phyloP scores from a whole-genome alignment of 2,329 filamentous ascomycete species.

The Zasmidium citrigriseum region DNA sequence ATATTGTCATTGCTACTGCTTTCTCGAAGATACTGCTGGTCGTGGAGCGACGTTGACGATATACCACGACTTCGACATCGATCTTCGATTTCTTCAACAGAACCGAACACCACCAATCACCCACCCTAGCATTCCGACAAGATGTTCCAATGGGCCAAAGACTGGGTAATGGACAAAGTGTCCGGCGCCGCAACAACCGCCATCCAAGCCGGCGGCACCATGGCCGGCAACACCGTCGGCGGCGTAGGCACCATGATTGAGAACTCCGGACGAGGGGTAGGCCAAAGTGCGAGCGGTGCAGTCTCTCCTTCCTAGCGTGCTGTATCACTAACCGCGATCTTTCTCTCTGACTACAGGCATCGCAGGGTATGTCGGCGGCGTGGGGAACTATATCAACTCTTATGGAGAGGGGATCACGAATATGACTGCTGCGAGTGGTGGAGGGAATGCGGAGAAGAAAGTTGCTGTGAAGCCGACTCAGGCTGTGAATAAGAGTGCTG shows the following conservation, averaged over 20 bases:
- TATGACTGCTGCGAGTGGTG: conserved; percentile 34
- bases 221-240: conserved; percentile 40
- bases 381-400: conserved; percentile 37
- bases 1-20: no score
- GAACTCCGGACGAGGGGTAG: conserved; percentile 34
- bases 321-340: conserved; percentile 2
- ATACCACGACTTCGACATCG: no score
- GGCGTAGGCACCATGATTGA: conserved; percentile 37
- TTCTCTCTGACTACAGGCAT: conserved; percentile 33
- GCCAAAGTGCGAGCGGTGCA: conserved; percentile 33
- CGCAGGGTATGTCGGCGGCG: conserved; percentile 34
- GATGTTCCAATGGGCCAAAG: conserved; percentile 30
- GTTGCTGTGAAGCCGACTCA: conserved; percentile 25
- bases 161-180: conserved; percentile 35
- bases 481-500: conserved; percentile 16
- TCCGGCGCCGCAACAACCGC: conserved; percentile 34
- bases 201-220: conserved; percentile 38
- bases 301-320: conserved; percentile 2
- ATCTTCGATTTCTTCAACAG: background rate
- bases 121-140: no score
- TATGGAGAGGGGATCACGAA: conserved; percentile 36
- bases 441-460: conserved; percentile 25
- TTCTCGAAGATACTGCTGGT: no score
- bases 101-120: background rate
- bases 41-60: no score